Evolutionary conservation across 2,329 filamentous ascomycete species (phyloP), one percentile per base, ranked within the genome.

Genomic region (Zymoseptoria pseudotritici): DNA sequence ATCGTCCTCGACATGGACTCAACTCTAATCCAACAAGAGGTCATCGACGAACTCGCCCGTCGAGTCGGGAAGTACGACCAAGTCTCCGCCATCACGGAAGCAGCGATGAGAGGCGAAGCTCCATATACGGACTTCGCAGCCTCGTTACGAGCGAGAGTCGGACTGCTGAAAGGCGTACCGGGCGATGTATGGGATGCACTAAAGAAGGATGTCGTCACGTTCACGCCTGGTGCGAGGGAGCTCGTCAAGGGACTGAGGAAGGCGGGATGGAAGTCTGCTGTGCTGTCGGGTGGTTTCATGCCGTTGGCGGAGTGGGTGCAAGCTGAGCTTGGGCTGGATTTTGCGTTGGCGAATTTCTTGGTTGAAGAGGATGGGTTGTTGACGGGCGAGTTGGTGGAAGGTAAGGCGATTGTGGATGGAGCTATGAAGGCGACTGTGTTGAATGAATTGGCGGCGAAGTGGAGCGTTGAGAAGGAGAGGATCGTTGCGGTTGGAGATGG

Each of bases 1-100:
- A 91, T 93, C 3, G 90, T 97, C 31, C 99, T 99, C 71, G 94
- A 99, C 75, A 99, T 99, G 94, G 94, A 99, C 78, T 94, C 89
- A 74, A 99, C 94, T 0, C 83, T 99, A 61, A 97, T 99, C 73
- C 89, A 93, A 57, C 92, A 99, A 74, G 94, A 99, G 78, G 92
- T 97, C 62, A 97, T 99, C 72, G 94, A 99, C 74, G 86, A 97
- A 69, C 87, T 99, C 59, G 94, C 94, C 3, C 86, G 88, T 57
- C 88, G 88, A 46, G 85, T 96, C 2, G 90, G 91, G 56, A 60
- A 67, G 31, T 74, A 75, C 63, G 86, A 86, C 57, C 80, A 89
- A 68, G 93, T 99, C 49, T 89, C 91, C 9, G 82, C 87, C 69
- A 97, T 99, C 67, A 99, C 94, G 0, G 87, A 88, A 61, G 88